Evolutionary conservation across 352 stramenopile genomes (phyloP), one percentile per base, ranked within the genome.

Genomic region (Nothophytophthora sp.): DNA sequence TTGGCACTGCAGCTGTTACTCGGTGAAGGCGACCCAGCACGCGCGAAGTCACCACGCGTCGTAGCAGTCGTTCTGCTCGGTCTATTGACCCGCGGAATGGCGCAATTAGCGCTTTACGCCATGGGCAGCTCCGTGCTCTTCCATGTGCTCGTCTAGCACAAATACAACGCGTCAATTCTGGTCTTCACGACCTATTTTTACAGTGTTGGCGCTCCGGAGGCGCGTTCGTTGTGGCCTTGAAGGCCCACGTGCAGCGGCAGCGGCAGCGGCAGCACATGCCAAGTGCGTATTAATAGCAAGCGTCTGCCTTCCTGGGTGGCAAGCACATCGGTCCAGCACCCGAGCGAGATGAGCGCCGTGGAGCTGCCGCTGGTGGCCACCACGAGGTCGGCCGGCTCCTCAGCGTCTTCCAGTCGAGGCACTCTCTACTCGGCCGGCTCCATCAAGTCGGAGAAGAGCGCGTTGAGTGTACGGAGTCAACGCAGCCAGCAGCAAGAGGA

Each of bases 41-140:
- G 19, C 25, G 37, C 38, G 8, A 74, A 63, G 24, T 79, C 73
- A 5, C 23, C 65, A 15, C 49, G 63, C 52, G 56, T 85, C 16
- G 61, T 81, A 0, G 50, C 46, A 11, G 45, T 89, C n/a, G 59
- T 90, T 6, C 44, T 57, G 0, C 22, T 70, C 2, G 75, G 71
- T 18, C 46, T 90, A 4, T 20, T 60, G 11, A 58, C 70, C 25
- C 69, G 77, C 41, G 76, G 70, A 23, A 47, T 38, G 28, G 60
- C 66, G 18, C 81, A 92, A 53, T 36, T 90, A 19, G 38, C 60
- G 16, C 44, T 93, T n/a, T 93, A 86, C 35, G 64, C 66, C 13
- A 50, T 91, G 7, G 82, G 82, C 23, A 90, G 88, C 56, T 81
- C 80, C 3, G 70, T 86, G 34, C 41, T 93, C 28, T 93, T 93